Conservation (phyloP, 1,284 basidiomycete genomes). For the Boletus mariae region DNA sequence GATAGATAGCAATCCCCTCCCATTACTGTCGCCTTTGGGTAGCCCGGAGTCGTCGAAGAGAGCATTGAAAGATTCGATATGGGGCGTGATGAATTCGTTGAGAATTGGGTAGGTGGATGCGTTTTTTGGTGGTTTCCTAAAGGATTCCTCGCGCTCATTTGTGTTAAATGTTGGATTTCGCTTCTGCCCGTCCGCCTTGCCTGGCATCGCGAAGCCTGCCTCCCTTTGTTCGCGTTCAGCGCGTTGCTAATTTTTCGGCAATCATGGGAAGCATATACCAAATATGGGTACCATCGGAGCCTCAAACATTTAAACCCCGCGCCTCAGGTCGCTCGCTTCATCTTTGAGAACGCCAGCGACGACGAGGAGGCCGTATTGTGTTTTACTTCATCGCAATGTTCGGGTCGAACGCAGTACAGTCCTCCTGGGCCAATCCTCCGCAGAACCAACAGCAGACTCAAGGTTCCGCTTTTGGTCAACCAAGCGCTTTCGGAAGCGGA, state of each 20-base stretch:
- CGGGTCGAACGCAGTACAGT: constrained; percentile 45
- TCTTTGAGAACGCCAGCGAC: constrained; percentile 20
- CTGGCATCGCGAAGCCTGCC: constrained; percentile 35
- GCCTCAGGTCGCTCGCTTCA: constrained; percentile 12
- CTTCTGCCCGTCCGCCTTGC: constrained; percentile 25
- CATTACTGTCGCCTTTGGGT: constrained; percentile 69
- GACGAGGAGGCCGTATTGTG: constrained; percentile 19
- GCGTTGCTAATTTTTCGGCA: not conserved
- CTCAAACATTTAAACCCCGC: constrained; percentile 19
- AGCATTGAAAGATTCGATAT: constrained; percentile 96
- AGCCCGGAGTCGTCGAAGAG: constrained; percentile 85
- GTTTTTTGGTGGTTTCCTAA: constrained; percentile 73
- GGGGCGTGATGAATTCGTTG: constrained; percentile 91
- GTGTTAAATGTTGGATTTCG: constrained; percentile 74
- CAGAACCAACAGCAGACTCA: constrained; percentile 45
- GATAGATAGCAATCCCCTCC: constrained; percentile 77
- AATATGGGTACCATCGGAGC: constrained; percentile 17
- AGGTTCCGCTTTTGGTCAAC: constrained; percentile 46
- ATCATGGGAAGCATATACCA: constrained; percentile 20
- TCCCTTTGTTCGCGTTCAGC: not conserved
- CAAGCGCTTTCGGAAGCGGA: constrained; percentile 44
- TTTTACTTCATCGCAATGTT: constrained; percentile 49
- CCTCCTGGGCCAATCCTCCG: constrained; percentile 63
- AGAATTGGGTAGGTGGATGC: constrained; percentile 78
- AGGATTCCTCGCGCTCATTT: constrained; percentile 76